A percentile compares a stretch with the other conserved stretches of the same genome.
These are phyloP conservation scores for Coccomyxa sp. DNA, from an alignment of 139 green algal genomes.

Conservation along the genomic window DNA sequence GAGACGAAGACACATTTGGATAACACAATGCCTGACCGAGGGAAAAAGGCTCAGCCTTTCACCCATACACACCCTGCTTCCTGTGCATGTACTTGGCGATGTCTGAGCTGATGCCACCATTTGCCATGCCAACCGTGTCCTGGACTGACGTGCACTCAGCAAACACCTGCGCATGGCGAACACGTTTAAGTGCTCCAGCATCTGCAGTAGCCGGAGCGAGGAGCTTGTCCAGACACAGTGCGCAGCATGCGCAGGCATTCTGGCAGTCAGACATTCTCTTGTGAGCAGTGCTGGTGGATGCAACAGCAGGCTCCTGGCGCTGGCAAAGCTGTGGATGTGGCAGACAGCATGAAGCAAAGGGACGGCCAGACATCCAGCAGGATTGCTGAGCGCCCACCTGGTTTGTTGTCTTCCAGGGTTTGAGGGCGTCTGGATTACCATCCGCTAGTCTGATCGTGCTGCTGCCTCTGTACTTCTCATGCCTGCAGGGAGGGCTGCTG, in stretches of 20 bases:
- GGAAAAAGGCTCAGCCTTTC: too few species aligned
- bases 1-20: too few species aligned
- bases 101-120: constrained; percentile 42
- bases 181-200: not conserved
- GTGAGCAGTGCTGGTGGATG: too few species aligned
- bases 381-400: constrained; percentile 10
- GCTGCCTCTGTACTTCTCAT: constrained; percentile 38
- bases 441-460: constrained; percentile 38
- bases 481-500: not conserved
- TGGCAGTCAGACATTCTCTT: too few species aligned
- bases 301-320: too few species aligned
- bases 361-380: not conserved
- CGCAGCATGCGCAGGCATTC: not conserved
- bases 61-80: constrained; percentile 39
- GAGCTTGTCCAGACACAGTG: not conserved
- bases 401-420: constrained; percentile 56
- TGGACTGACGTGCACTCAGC: constrained; percentile 31
- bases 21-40: too few species aligned
- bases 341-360: too few species aligned
- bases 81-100: constrained; percentile 48
- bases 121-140: constrained; percentile 43
- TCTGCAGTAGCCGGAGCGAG: not conserved
- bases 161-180: constrained; percentile 36
- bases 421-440: constrained; percentile 32
- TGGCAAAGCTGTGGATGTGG: too few species aligned